These are phyloP conservation scores for Panus rudis DNA, from an alignment of 768 basidiomycete species.

Conservation along the genomic window DNA sequence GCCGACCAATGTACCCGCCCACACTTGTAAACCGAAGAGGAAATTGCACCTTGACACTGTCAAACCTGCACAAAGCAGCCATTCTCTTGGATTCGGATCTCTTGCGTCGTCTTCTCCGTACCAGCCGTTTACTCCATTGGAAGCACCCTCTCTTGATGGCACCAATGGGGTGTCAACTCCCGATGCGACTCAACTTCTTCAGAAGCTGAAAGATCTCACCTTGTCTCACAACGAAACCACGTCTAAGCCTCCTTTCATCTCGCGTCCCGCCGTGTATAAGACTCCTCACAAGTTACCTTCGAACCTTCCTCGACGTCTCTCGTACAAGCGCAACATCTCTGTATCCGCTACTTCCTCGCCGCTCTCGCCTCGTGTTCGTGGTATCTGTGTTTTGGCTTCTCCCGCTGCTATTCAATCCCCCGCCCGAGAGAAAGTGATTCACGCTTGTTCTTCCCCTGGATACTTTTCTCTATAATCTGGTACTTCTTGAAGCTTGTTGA, in stretches of 20 bases:
- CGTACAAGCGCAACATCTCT: conserved; percentile 1
- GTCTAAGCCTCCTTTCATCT: background rate
- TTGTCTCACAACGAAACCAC: background rate
- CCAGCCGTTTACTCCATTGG: conserved; percentile 6
- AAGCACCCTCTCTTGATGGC: too few species aligned
- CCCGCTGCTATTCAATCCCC: conserved; percentile 1
- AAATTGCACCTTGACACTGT: background rate
- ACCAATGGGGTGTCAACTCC: too few species aligned
- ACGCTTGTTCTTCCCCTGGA: background rate
- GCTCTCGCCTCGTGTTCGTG: background rate
- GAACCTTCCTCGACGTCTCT: conserved; percentile 5
- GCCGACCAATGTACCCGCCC: conserved; percentile 14
- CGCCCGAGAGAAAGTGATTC: too few species aligned
- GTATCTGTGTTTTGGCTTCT: conserved; percentile 1
- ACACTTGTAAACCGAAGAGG: background rate
- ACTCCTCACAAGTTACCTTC: background rate
- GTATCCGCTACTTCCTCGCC: conserved; percentile 1
- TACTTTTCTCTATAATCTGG: too few species aligned
- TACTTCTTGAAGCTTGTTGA: too few species aligned
- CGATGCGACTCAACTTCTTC: too few species aligned
- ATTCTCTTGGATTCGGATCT: conserved; percentile 1
- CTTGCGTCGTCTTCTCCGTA: background rate
- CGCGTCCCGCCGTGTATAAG: background rate
- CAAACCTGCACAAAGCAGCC: background rate
- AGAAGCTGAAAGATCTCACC: too few species aligned